phyloP scores from a whole-genome alignment of 1,284 basidiomycete genomes.

The Meira miltonrushii region DNA sequence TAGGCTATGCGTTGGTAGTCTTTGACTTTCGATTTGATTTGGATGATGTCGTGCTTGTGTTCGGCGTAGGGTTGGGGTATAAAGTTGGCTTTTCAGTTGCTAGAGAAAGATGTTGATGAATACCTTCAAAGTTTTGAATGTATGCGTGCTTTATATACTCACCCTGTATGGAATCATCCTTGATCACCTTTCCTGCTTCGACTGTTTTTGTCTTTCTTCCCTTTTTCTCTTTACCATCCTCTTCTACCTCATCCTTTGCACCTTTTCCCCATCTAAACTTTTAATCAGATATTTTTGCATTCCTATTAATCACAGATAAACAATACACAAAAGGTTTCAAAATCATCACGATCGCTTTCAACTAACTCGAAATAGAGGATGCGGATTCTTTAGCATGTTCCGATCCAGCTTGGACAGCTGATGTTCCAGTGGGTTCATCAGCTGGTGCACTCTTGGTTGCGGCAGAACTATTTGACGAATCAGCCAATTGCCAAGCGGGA shows the following conservation, averaged over 20 bases:
- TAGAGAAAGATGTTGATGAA: too few relatives aligned
- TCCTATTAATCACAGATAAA: constrained; percentile 3
- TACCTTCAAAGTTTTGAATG: too few relatives aligned
- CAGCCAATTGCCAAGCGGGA: constrained; percentile 49
- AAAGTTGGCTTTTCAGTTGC: too few relatives aligned
- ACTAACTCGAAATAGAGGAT: constrained; percentile 34
- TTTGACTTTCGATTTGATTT: too few relatives aligned
- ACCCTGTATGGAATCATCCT: background rate
- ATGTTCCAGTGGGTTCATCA: constrained; percentile 18
- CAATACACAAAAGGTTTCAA: constrained; percentile 24
- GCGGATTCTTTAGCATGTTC: constrained; percentile 67
- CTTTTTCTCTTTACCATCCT: constrained; percentile 5
- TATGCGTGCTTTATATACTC: background rate
- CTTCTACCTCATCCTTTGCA: background rate
- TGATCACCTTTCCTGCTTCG: background rate
- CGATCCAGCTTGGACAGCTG: constrained; percentile 59
- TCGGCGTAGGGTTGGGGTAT: too few relatives aligned
- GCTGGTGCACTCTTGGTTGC: background rate
- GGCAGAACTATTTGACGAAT: background rate
- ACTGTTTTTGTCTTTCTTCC: background rate
- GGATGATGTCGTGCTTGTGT: too few relatives aligned
- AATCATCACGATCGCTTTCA: constrained; percentile 19
- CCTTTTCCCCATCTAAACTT: background rate
- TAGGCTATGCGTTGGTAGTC: too few relatives aligned
- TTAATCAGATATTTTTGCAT: background rate